Evolutionary conservation across 2,329 filamentous ascomycete species (phyloP).

Genomic region (Fusarium chlamydosporum): DNA sequence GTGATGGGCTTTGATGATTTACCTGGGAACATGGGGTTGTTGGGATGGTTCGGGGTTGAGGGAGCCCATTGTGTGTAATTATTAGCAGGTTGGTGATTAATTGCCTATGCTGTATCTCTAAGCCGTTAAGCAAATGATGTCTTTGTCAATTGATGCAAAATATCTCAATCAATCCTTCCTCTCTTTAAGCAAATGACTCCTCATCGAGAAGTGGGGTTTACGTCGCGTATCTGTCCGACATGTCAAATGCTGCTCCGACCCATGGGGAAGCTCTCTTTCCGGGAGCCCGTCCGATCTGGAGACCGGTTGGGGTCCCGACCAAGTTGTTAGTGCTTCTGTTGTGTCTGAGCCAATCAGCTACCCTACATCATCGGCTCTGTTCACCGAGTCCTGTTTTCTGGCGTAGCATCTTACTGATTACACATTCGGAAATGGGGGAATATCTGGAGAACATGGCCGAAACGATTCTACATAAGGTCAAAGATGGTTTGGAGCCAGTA

Average conservation of each 20-base stretch:
- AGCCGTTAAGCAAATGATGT: too few relatives aligned
- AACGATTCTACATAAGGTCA: accelerated
- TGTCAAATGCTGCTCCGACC: conserved; percentile 14
- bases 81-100: not conserved
- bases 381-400: conserved; percentile 1
- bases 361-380: not conserved
- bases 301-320: conserved; percentile 10
- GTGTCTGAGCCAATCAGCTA: not conserved
- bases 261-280: conserved; percentile 4
- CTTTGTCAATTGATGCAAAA: conserved; percentile 6
- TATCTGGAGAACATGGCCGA: not conserved
- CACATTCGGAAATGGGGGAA: accelerated
- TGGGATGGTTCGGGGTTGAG: conserved; percentile 26
- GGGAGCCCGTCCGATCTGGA: conserved; percentile 17
- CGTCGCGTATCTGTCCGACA: conserved; percentile 30
- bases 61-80: conserved; percentile 29
- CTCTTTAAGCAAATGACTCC: conserved; percentile 29
- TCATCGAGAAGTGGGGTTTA: conserved; percentile 38
- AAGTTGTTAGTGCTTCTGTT: accelerated
- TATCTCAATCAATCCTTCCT: conserved; percentile 8
- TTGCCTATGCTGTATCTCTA: not conserved
- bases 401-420: not conserved
- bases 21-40: conserved; percentile 50
- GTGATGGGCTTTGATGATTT: not conserved
- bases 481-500: accelerated